Percentiles rank a stretch among this genome's conserved stretches.
Evolutionary conservation across 257 asterid genomes (phyloP).

Genomic region (Hygrophila difformis): DNA sequence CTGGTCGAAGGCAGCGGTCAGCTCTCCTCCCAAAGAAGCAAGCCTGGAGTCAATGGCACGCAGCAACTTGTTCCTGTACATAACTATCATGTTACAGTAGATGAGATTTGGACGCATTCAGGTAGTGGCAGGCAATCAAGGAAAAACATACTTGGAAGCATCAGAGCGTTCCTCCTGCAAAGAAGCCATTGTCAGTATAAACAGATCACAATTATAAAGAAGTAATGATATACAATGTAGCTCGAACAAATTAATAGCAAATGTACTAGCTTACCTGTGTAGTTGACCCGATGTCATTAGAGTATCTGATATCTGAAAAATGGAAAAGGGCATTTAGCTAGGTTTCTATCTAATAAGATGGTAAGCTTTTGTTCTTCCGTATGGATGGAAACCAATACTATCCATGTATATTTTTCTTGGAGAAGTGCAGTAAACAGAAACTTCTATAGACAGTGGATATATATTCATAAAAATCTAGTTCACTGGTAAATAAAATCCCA

Average conservation of each 20-base stretch:
- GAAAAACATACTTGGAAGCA: slow-evolving; percentile 82
- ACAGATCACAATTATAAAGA: slow-evolving; percentile 3
- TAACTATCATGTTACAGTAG: slow-evolving; percentile 15
- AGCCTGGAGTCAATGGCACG: slow-evolving; percentile 87
- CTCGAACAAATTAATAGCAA: neutral
- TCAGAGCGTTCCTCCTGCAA: slow-evolving; percentile 57
- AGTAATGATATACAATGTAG: slow-evolving; percentile 1
- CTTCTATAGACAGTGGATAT: neutral
- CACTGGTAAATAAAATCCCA: slow-evolving; percentile 2
- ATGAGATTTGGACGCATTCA: slow-evolving; percentile 11
- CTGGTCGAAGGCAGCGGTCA: slow-evolving; percentile 51
- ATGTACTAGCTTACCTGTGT: slow-evolving; percentile 27
- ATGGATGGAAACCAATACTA: no score
- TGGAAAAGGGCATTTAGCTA: slow-evolving; percentile 8
- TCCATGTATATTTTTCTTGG: no score
- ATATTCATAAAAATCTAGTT: no score
- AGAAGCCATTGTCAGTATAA: slow-evolving; percentile 23
- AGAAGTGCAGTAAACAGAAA: no score
- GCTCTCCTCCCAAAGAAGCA: slow-evolving; percentile 51
- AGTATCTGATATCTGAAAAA: slow-evolving; percentile 26
- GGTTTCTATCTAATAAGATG: no score
- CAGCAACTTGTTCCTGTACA: slow-evolving; percentile 70
- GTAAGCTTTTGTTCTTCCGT: no score
- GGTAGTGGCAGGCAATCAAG: slow-evolving; percentile 12
- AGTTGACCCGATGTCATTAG: slow-evolving; percentile 21